Evolutionary conservation across 2,329 filamentous ascomycete genomes (phyloP).

Genomic region (Venturia aucupariae): DNA sequence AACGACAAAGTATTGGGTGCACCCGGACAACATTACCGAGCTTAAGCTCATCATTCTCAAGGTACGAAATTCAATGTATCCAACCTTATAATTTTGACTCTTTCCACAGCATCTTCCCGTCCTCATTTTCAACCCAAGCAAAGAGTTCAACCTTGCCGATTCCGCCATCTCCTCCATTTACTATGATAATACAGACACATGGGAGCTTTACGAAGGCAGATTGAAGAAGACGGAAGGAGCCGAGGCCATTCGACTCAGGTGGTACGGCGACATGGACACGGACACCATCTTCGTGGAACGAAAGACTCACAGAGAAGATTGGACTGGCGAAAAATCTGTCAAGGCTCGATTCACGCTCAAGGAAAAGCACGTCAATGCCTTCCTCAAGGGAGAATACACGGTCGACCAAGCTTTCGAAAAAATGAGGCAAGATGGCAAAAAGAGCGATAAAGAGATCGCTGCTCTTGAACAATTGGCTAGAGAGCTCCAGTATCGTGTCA

Average conservation of each 20-base stretch:
- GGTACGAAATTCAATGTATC: constrained; percentile 27
- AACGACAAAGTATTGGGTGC: constrained; percentile 99
- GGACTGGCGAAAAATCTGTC: constrained; percentile 98
- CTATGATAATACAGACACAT: constrained; percentile 89
- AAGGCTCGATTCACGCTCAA: constrained; percentile 93
- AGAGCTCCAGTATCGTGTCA: constrained; percentile 87
- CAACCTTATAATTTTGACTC: not conserved
- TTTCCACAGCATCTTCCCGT: constrained; percentile 70
- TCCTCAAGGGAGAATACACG: constrained; percentile 72
- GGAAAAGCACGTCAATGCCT: constrained; percentile 95
- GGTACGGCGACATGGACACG: constrained; percentile 94
- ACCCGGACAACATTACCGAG: constrained; percentile 96
- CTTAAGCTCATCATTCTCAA: constrained; percentile 96
- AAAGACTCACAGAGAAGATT: constrained; percentile 97
- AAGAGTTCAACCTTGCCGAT: constrained; percentile 86
- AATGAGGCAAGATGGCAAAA: constrained; percentile 89
- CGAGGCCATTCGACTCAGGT: constrained; percentile 88
- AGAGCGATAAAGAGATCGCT: constrained; percentile 81
- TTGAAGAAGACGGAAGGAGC: constrained; percentile 97
- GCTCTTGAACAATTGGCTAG: constrained; percentile 82
- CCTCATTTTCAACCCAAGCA: constrained; percentile 92
- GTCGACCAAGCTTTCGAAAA: constrained; percentile 92
- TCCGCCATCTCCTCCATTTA: constrained; percentile 97
- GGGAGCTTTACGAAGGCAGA: constrained; percentile 88
- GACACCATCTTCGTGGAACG: constrained; percentile 96